Evolutionary conservation across 495 filamentous ascomycete genomes (phyloP).

Genomic region (Penicillium canescens): DNA sequence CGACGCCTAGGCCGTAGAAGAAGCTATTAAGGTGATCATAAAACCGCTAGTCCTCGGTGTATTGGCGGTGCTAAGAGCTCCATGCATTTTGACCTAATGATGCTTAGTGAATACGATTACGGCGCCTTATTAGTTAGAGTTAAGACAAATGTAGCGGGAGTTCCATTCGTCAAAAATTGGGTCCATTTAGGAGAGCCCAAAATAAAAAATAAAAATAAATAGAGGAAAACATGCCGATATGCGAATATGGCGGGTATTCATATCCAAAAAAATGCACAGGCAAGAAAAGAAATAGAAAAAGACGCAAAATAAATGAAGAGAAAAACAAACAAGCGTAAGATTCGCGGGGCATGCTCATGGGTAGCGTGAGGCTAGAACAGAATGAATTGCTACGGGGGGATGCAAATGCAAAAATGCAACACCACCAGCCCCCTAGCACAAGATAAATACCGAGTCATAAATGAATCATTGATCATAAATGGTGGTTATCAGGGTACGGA

Average conservation of each 20-base stretch:
- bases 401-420: constrained; percentile 4
- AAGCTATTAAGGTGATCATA: too few relatives aligned
- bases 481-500: constrained; percentile 26
- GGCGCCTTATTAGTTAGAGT: too few relatives aligned
- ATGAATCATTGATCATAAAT: constrained; percentile 15
- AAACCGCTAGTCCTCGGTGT: too few relatives aligned
- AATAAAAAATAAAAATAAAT: constrained; percentile 2
- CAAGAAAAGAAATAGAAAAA: constrained; percentile 6
- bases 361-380: constrained; percentile 20
- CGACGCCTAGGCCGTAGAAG: too few relatives aligned
- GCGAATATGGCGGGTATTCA: constrained; percentile 26
- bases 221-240: constrained; percentile 13
- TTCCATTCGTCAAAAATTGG: too few relatives aligned
- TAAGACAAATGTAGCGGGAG: too few relatives aligned
- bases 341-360: constrained; percentile 17
- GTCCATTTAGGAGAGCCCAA: not conserved
- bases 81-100: too few relatives aligned
- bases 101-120: too few relatives aligned
- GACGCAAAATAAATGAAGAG: not conserved
- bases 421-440: constrained; percentile 2
- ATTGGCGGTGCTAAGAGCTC: too few relatives aligned
- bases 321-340: constrained; percentile 5
- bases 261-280: constrained; percentile 19
- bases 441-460: constrained; percentile 5
- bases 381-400: not conserved